A percentile compares a stretch with the other conserved stretches of the same genome.
Conservation (phyloP, 495 filamentous ascomycete species). For the Geoglossum glabrum region DNA sequence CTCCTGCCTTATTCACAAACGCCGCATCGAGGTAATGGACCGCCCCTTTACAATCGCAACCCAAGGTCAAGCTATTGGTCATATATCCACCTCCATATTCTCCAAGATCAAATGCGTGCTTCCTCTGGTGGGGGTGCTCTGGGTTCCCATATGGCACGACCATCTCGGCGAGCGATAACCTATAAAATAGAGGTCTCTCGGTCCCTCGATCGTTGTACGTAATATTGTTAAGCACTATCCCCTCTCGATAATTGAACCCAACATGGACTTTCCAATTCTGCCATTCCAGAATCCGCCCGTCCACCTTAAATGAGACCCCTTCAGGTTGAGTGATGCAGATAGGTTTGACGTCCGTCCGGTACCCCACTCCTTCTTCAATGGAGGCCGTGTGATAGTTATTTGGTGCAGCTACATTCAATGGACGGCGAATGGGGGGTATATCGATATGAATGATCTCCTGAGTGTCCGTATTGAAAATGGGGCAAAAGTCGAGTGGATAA, state of each 20-base stretch:
- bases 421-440: conserved; percentile 59
- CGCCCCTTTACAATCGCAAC: conserved; percentile 87
- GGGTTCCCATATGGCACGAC: conserved; percentile 92
- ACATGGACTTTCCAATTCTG: conserved; percentile 92
- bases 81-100: conserved; percentile 93
- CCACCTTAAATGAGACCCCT: conserved; percentile 75
- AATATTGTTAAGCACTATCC: conserved; percentile 79
- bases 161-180: conserved; percentile 90
- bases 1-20: conserved; percentile 67
- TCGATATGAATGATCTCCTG: conserved; percentile 78
- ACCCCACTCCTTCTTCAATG: conserved; percentile 57
- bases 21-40: conserved; percentile 82
- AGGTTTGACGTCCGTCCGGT: conserved; percentile 66
- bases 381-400: conserved; percentile 66
- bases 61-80: conserved; percentile 76
- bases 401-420: conserved; percentile 48
- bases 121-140: conserved; percentile 78
- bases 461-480: conserved; percentile 72
- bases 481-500: conserved; percentile 85
- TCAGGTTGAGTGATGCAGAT: conserved; percentile 91
- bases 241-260: conserved; percentile 92
- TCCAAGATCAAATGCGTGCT: conserved; percentile 86
- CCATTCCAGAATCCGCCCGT: conserved; percentile 66
- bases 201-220: conserved; percentile 76
- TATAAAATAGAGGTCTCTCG: conserved; percentile 66